Conservation (phyloP, 2,329 filamentous ascomycete genomes). For the Zymoseptoria passerinii region DNA sequence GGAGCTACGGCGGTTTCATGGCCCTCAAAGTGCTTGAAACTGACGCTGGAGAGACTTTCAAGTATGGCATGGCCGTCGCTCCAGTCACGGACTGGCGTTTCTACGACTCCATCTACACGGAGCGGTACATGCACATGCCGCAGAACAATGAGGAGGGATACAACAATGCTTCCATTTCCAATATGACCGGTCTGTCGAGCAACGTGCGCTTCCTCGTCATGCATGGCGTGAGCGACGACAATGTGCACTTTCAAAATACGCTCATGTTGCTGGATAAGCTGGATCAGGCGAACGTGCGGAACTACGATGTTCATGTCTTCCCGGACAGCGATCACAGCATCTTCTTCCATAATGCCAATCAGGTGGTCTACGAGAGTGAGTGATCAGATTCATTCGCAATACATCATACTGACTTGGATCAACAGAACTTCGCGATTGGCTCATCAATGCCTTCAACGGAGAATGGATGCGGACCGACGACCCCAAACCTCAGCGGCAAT, state of each 20-base stretch:
- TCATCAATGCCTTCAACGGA: conserved; percentile 95
- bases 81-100: conserved; percentile 98
- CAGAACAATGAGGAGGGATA: conserved; percentile 75
- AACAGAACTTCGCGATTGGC: conserved; percentile 73
- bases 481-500: conserved; percentile 36
- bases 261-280: conserved; percentile 79
- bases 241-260: conserved; percentile 94
- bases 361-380: conserved; percentile 88
- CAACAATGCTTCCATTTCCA: conserved; percentile 61
- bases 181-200: conserved; percentile 62
- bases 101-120: conserved; percentile 89
- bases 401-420: conserved; percentile 9
- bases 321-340: conserved; percentile 95
- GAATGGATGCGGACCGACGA: conserved; percentile 65
- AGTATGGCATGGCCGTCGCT: conserved; percentile 95
- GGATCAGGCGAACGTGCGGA: conserved; percentile 71
- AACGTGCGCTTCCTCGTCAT: conserved; percentile 88
- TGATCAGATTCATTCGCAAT: conserved; percentile 18
- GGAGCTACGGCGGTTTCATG: conserved; percentile 95
- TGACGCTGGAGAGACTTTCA: conserved; percentile 82
- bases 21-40: conserved; percentile 89
- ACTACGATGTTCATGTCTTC: conserved; percentile 95
- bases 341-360: conserved; percentile 86
- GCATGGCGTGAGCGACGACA: conserved; percentile 95
- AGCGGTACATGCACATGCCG: conserved; percentile 94